Percentiles rank a stretch among this genome's conserved stretches.
These are phyloP conservation scores for Nakazawaea ambrosiae DNA, from an alignment of 805 yeast species.

Conservation along the genomic window DNA sequence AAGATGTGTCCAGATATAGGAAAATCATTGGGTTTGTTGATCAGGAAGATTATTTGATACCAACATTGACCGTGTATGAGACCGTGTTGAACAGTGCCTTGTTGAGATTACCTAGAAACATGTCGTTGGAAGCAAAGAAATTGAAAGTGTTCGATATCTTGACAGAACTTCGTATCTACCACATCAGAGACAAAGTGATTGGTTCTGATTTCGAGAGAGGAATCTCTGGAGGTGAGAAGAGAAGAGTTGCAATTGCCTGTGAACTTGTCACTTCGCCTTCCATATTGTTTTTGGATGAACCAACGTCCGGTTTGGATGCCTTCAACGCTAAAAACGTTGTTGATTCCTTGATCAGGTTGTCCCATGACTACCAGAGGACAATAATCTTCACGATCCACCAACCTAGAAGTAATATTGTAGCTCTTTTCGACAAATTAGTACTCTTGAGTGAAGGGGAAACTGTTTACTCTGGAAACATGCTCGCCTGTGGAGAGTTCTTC, in stretches of 20 bases:
- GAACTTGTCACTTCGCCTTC: slow-evolving; percentile 87
- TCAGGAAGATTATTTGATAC: slow-evolving; percentile 86
- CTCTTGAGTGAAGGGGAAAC: slow-evolving; percentile 79
- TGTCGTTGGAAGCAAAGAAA: slow-evolving; percentile 69
- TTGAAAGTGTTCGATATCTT: slow-evolving; percentile 79
- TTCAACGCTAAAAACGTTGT: slow-evolving; percentile 89
- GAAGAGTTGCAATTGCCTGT: slow-evolving; percentile 90
- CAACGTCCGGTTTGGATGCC: slow-evolving; percentile 93
- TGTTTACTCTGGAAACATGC: slow-evolving; percentile 83
- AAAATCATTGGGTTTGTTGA: slow-evolving; percentile 89
- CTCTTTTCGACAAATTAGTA: slow-evolving; percentile 77
- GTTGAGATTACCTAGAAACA: slow-evolving; percentile 72
- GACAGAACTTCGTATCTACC: slow-evolving; percentile 75
- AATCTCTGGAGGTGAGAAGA: slow-evolving; percentile 87
- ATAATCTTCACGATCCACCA: slow-evolving; percentile 93
- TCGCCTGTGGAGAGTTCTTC: slow-evolving; percentile 69
- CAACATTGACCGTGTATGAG: slow-evolving; percentile 93
- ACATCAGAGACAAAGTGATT: slow-evolving; percentile 76
- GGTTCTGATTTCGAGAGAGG: slow-evolving; percentile 91
- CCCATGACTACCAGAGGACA: slow-evolving; percentile 78
- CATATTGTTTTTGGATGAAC: slow-evolving; percentile 79
- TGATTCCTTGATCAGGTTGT: slow-evolving; percentile 73
- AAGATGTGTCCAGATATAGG: slow-evolving; percentile 38
- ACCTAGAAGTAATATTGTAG: slow-evolving; percentile 92
- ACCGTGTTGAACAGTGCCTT: slow-evolving; percentile 91